Base-by-base conservation (phyloP, 257 asterid genomes). In the Gardenia jasminoides region DNA sequence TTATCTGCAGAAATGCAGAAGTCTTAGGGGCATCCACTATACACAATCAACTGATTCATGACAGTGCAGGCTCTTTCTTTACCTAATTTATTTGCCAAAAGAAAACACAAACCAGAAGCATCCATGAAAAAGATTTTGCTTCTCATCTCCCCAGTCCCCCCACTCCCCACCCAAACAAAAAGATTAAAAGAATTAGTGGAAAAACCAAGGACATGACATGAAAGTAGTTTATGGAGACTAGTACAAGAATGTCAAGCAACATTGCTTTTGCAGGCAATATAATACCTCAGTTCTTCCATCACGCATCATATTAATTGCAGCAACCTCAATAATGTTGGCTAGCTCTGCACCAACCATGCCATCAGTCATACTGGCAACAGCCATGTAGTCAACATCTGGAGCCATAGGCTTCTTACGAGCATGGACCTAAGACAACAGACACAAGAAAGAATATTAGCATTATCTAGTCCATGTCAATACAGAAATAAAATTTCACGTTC, bases 321-420 rank as follows among this genome's bases (percentile, higher is more conserved):
- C 94, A 78, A 96, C 92, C 93, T 96, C 99, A 64, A 96, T 80
- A 74, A 96, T 90, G 88, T 96, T 96, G 76, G 97, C 99, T 78
- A 96, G 87, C 93, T 96, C 98, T 1, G 99, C 97, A 72, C 99
- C 98, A 82, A 92, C 98, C 99, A 96, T 93, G 80, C 98, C 98
- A 46, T 90, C 93, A 20, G 97, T 92, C 92, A 90, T 86, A 81
- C 88, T 86, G 70, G 96, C 97, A 86, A 96, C 97, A 82, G 97
- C 98, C 84, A 82, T 79, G 78, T 88, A 96, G 84, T 93, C 99
- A 80, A 93, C 90, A 82, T 93, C 98, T 64, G 92, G 90, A 80
- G 97, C 98, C 92, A 92, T 88, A 71, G 94, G 96, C 86, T 95
- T 93, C 84, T 91, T 95, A 67, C 97, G 92, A 83, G 98, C 97